Evolutionary conservation across 2,329 filamentous ascomycete species (phyloP).

Genomic region (Colletotrichum chrysophilum): DNA sequence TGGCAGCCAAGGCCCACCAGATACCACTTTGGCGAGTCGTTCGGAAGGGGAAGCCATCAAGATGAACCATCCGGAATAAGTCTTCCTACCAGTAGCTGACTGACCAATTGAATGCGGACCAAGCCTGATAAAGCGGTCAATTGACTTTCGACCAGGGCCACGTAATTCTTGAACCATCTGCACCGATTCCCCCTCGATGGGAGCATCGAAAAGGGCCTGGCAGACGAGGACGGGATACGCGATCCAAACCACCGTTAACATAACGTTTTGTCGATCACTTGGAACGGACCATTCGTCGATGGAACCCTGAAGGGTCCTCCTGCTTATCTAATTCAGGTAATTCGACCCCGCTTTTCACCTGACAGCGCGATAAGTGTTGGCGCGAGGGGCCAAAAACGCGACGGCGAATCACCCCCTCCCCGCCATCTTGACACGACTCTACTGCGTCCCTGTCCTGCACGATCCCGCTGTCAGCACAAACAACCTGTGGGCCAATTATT

Average conservation of each 20-base stretch:
- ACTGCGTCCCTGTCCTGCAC: not conserved
- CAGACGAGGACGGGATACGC: not conserved
- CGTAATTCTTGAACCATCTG: not conserved
- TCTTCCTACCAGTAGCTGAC: not conserved
- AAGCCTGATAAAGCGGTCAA: not conserved
- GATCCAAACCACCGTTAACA: not conserved
- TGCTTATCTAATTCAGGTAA: not conserved
- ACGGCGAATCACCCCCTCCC: not conserved
- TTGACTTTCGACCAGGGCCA: not conserved
- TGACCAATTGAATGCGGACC: not conserved
- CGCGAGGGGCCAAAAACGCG: not conserved
- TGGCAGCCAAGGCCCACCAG: not conserved
- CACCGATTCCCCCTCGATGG: not conserved
- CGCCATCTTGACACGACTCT: not conserved
- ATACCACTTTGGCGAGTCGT: not conserved
- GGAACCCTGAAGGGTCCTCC: not conserved
- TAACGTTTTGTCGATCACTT: constrained; percentile 12
- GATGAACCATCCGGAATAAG: not conserved
- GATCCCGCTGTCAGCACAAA: not conserved
- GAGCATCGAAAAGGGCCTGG: not conserved
- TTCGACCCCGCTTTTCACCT: not conserved
- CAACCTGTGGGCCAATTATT: not conserved
- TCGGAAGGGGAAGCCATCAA: not conserved
- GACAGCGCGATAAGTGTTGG: constrained; percentile 14
- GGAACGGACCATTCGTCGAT: not conserved